phyloP scores from a whole-genome alignment of 192 early-diverging fungal genomes.

The Dissophora globulifera region DNA sequence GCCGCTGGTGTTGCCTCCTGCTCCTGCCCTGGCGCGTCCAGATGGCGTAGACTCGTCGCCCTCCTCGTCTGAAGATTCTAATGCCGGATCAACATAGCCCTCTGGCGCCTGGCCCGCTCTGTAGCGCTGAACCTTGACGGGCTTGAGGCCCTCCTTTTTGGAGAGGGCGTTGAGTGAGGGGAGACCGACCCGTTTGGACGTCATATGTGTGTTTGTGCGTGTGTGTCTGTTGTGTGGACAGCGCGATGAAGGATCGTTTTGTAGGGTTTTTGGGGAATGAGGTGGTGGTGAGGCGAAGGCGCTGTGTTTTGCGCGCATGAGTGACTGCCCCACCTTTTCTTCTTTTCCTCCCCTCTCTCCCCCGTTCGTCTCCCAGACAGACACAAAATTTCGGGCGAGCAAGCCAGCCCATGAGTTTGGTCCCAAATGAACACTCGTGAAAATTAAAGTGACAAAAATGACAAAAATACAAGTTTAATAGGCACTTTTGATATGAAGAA shows the following conservation, averaged over 20 bases:
- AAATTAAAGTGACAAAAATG: too few species aligned
- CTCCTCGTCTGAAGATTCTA: slow-evolving; percentile 64
- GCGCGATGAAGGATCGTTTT: not conserved
- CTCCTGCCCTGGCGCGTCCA: slow-evolving; percentile 4
- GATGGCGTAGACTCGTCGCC: too few species aligned
- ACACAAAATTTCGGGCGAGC: too few species aligned
- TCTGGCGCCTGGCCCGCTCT: slow-evolving; percentile 68
- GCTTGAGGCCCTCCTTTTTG: slow-evolving; percentile 50
- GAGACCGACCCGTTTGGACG: slow-evolving; percentile 38
- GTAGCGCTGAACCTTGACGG: slow-evolving; percentile 66
- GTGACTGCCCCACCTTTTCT: too few species aligned
- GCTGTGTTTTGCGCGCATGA: too few species aligned
- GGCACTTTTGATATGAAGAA: too few species aligned
- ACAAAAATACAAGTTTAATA: too few species aligned
- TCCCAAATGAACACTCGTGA: too few species aligned
- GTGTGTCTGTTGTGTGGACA: not conserved
- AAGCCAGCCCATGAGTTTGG: too few species aligned
- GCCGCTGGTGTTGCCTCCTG: slow-evolving; percentile 24
- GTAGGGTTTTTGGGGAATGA: not conserved
- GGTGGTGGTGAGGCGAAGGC: too few species aligned
- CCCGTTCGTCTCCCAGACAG: too few species aligned
- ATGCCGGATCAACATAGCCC: slow-evolving; percentile 61
- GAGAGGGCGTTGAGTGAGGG: slow-evolving; percentile 40
- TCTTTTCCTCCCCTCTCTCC: too few species aligned
- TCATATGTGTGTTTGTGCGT: slow-evolving; percentile 15